Evolutionary conservation across 306 rosid genomes (phyloP).

Genomic region (Ziziphus jujuba): DNA sequence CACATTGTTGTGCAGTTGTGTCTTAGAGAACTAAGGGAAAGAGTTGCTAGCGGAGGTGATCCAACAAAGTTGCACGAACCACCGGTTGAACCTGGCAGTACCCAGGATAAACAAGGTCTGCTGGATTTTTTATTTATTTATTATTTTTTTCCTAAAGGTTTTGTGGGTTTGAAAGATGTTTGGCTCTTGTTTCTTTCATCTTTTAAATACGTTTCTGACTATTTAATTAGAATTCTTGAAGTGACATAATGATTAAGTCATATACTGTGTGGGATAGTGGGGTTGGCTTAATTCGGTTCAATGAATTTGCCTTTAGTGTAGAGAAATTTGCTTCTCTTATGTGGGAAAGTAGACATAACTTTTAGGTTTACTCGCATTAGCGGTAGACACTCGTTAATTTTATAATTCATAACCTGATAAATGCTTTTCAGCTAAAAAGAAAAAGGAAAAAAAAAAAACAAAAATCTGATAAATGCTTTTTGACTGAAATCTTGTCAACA

Average conservation of each 20-base stretch:
- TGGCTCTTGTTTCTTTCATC: not conserved
- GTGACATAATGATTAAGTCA: too few relatives aligned
- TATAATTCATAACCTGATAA: too few relatives aligned
- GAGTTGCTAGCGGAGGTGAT: conserved; percentile 93
- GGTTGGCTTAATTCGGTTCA: too few relatives aligned
- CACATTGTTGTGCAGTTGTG: conserved; percentile 44
- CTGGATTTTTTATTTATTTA: too few relatives aligned
- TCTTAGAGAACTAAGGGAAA: conserved; percentile 82
- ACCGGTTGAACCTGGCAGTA: conserved; percentile 39
- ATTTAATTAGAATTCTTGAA: not conserved
- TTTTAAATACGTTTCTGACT: not conserved
- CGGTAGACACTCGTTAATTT: too few relatives aligned
- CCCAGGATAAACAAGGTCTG: conserved; percentile 55
- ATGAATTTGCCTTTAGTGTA: too few relatives aligned
- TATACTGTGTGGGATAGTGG: too few relatives aligned
- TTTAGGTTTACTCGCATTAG: too few relatives aligned
- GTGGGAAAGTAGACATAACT: too few relatives aligned
- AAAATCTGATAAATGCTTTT: not conserved
- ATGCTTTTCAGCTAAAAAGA: too few relatives aligned
- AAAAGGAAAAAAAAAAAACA: too few relatives aligned
- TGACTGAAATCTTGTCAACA: conserved; percentile 3
- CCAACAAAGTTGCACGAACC: conserved; percentile 72
- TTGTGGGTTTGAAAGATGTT: not conserved
- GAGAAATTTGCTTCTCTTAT: too few relatives aligned
- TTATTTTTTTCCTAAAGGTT: not conserved